Percentiles rank a stretch among this genome's conserved stretches.
Conservation (phyloP, 2,329 filamentous ascomycete species). For the Beauveria pseudobassiana region DNA sequence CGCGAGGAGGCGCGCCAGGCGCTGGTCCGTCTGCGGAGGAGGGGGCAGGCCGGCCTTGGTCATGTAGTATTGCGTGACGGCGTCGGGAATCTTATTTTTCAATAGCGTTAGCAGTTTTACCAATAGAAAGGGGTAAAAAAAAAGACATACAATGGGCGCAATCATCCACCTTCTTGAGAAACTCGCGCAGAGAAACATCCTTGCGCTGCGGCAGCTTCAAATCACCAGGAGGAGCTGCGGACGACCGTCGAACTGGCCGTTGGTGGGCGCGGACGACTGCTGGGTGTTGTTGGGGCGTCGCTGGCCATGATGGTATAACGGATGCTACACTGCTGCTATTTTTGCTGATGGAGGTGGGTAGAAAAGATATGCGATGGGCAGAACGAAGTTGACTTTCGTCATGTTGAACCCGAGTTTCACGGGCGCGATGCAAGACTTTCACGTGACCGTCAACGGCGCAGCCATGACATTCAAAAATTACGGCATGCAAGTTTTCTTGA, state of each 20-base stretch:
- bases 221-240: constrained; percentile 43
- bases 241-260: constrained; percentile 20
- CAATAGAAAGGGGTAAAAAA: background rate
- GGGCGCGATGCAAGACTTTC: background rate
- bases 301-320: constrained; percentile 24
- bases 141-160: constrained; percentile 78
- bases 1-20: constrained; percentile 85
- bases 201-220: constrained; percentile 68
- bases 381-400: constrained; percentile 13
- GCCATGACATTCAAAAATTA: background rate
- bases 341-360: background rate
- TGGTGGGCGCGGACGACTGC: constrained; percentile 21
- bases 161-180: constrained; percentile 94
- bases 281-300: constrained; percentile 27
- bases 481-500: background rate
- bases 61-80: constrained; percentile 96
- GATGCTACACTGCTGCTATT: background rate
- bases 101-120: background rate
- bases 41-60: constrained; percentile 91
- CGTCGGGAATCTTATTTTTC: constrained; percentile 73
- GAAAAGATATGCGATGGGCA: background rate
- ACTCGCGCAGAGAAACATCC: constrained; percentile 86
- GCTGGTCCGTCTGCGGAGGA: constrained; percentile 80
- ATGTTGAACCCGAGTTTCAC: constrained; percentile 1
- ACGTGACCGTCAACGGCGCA: background rate